Evolutionary conservation across 495 filamentous ascomycete species (phyloP), one percentile per base, ranked within the genome.

Genomic region (Polyplosphaeria fusca): DNA sequence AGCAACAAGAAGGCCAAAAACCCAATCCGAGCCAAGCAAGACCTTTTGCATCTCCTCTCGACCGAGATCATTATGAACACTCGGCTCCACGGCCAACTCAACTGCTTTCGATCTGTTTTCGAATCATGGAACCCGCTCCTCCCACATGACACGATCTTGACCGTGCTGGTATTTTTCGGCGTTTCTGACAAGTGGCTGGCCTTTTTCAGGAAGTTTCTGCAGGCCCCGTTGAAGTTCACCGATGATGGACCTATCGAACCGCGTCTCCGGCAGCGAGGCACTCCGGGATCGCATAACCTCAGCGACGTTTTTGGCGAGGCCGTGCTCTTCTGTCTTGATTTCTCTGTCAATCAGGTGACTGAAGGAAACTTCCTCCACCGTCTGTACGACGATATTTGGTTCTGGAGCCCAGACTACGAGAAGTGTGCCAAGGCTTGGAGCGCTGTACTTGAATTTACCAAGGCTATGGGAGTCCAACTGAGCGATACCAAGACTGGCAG

Each of bases 371-470:
- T 78, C 27, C 67, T 87, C 13, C 85, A 83, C 57, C 81, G 84
- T 5, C 72, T 86, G 30, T 78, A 85, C 53, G 84, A 86, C 60
- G 84, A 87, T 61, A 80, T 87, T 55, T 87, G 85, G 85, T 78
- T 87, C 58, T 87, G 83, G 83, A 76, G 77, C 22, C 60, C 66
- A 12, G 68, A 78, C 5, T 77, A 81, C 24, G 55, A 73, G 3
- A 74, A 69, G 4, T 82, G 80, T 40, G 74, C 74, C 28, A 77
- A 73, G 42, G 84, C 80, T 1, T 88, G 84, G 85, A 56, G 67
- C 18, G 71, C 77, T 1, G 80, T 86, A 67, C 74, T 72, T 1
- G 59, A 73, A 1, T 87, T 84, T 47, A 68, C 75, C 20, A 66
- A 76, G 11, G 70, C 75, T 0, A 81, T 83, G 69, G 81, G 83